Conservation (phyloP, 208 protist species). For the Leptomonas pyrrhocoris region DNA sequence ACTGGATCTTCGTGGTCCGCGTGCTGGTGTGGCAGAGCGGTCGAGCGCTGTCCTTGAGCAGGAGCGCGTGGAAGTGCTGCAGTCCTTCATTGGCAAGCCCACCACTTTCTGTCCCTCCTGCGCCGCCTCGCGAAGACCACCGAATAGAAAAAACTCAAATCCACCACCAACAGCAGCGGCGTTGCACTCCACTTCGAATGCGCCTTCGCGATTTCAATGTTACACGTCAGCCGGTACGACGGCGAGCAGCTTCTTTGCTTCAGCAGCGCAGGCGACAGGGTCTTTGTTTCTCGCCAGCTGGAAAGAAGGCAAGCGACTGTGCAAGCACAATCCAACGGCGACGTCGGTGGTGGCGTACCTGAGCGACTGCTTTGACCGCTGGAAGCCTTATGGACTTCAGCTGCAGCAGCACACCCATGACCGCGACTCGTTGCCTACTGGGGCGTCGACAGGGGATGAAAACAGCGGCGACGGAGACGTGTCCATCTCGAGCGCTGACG, state of each 20-base stretch:
- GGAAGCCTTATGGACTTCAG: slow-evolving; percentile 17
- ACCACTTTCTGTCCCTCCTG: slow-evolving; percentile 21
- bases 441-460: not conserved
- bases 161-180: not conserved
- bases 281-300: slow-evolving; percentile 2
- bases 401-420: slow-evolving; percentile 2
- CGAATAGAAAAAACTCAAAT: not conserved
- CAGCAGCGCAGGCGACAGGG: not conserved
- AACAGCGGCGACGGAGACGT: too few relatives aligned
- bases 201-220: not conserved
- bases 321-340: slow-evolving; percentile 56
- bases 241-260: not conserved
- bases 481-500: too few relatives aligned
- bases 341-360: slow-evolving; percentile 55
- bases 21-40: too few relatives aligned
- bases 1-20: not conserved
- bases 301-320: slow-evolving; percentile 36
- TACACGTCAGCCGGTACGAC: not conserved
- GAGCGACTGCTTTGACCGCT: slow-evolving; percentile 36
- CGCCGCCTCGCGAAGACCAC: slow-evolving; percentile 9
- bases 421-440: not conserved
- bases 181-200: not conserved
- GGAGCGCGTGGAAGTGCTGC: slow-evolving; percentile 3
- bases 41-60: not conserved
- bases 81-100: slow-evolving; percentile 22